Base-by-base conservation (phyloP, 192 early-diverging fungal genomes). In the Podila minutissima region DNA sequence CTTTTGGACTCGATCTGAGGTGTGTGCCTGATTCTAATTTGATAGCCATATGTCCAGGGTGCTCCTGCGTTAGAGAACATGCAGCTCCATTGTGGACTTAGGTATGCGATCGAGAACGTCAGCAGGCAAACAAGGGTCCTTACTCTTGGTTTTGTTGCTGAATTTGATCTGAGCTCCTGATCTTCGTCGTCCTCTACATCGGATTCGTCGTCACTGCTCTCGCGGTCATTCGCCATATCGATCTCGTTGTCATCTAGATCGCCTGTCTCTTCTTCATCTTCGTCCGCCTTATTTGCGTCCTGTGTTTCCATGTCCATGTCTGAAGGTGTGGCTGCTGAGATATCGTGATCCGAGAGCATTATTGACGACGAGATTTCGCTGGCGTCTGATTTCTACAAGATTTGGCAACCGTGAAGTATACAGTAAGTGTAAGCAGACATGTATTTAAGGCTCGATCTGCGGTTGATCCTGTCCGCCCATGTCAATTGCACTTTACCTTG, bases 131-230 rank as follows among this genome's bases (percentile, higher is more conserved):
- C 8, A 5, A 24, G 22, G 31, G 10, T 35, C 33, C 31, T 22
- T 69, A 81, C 77, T 29, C 69, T 66, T 26, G 50, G 31, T 28
- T 24, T 50, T 26, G 63, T 35, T 17, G 12, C 41, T 28, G 66
- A 22, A 55, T 64, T 72, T 38, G 65, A 38, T 20, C 65, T 63
- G 58, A 81, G 29, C 60, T 81, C 77, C 13, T 73, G 70, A 49
- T 81, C 77, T 24, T 73, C 77, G 8, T 81, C 77, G 24, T 81
- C 77, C 26, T 81, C 77, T 0, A 79, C 66, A 50, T 81, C 77
- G 5, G 63, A 53, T 7, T 69, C 77, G 11, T 68, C 59, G 15
- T 65, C 77, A 24, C 71, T 81, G 33, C 66, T 69, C 41, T 81
- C 77, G 10, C 77, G 66, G 53, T 73, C 71, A 32, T 69, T 46